phyloP scores from a whole-genome alignment of 805 yeast species.

The Kodamaea nitidulidarum region DNA sequence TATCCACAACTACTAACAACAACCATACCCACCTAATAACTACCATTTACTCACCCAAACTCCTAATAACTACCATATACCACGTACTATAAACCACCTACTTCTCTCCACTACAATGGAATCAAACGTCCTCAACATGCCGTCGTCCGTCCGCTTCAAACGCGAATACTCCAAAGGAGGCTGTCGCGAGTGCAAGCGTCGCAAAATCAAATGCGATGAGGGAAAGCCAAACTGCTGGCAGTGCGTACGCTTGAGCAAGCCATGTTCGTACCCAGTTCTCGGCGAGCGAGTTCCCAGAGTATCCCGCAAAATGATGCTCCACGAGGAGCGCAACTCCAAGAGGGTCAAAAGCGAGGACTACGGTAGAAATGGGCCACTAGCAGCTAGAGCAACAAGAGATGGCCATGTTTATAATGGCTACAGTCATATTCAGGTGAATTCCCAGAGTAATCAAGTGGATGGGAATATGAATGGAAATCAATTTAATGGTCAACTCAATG shows the following conservation, averaged over 20 bases:
- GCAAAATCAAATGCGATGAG: constrained; percentile 42
- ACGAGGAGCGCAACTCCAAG: background rate
- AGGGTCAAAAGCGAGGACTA: background rate
- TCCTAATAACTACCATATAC: too few relatives aligned
- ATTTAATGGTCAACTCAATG: too few relatives aligned
- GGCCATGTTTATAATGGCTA: too few relatives aligned
- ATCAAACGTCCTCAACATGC: constrained; percentile 14
- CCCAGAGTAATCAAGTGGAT: too few relatives aligned
- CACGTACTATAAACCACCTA: too few relatives aligned
- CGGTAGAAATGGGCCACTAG: too few relatives aligned
- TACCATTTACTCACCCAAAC: too few relatives aligned
- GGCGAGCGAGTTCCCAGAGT: constrained; percentile 37
- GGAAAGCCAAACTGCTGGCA: constrained; percentile 32
- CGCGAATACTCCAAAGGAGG: constrained; percentile 36
- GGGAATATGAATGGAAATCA: too few relatives aligned
- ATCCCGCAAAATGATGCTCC: constrained; percentile 12
- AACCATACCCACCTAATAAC: too few relatives aligned
- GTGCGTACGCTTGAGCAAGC: constrained; percentile 29
- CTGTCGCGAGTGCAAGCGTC: constrained; percentile 40
- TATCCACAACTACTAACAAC: too few relatives aligned
- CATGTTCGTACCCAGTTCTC: constrained; percentile 32
- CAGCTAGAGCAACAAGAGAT: too few relatives aligned
- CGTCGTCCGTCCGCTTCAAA: constrained; percentile 8
- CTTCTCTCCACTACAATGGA: constrained; percentile 7
- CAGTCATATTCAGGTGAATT: too few relatives aligned